A percentile compares a stretch with the other conserved stretches of the same genome.
Conservation (phyloP, 257 asterid species). For the Solanum appendiculatum region DNA sequence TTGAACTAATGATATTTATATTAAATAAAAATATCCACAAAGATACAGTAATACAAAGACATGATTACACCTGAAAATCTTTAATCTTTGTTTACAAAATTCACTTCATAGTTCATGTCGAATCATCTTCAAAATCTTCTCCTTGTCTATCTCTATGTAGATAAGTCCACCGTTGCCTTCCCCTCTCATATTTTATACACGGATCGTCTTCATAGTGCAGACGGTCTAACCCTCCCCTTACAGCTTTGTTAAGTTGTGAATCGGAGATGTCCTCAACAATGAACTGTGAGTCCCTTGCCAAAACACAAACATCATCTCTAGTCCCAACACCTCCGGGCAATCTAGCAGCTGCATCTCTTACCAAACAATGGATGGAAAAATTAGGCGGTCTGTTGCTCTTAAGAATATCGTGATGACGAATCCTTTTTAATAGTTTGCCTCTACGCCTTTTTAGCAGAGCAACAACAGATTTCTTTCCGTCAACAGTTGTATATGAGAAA, state of each 20-base stretch:
- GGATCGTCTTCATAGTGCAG: slow-evolving; percentile 90
- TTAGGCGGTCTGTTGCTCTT: slow-evolving; percentile 84
- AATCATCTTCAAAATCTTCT: slow-evolving; percentile 96
- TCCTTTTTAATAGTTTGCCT: slow-evolving; percentile 90
- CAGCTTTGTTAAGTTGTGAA: slow-evolving; percentile 82
- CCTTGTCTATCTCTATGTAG: slow-evolving; percentile 79
- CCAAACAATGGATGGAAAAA: slow-evolving; percentile 83
- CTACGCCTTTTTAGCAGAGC: slow-evolving; percentile 96
- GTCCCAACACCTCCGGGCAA: slow-evolving; percentile 93
- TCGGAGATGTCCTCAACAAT: slow-evolving; percentile 80
- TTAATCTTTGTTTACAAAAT: no score
- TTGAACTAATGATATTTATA: no score
- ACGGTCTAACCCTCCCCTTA: slow-evolving; percentile 88
- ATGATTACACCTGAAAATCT: no score
- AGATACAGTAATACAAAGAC: no score
- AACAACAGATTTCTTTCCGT: slow-evolving; percentile 79
- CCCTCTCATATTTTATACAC: slow-evolving; percentile 37
- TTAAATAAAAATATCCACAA: no score
- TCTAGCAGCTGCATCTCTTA: slow-evolving; percentile 92
- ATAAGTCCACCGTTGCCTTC: slow-evolving; percentile 81
- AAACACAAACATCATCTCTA: slow-evolving; percentile 80
- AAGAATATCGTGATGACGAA: slow-evolving; percentile 88
- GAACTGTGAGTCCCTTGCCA: slow-evolving; percentile 87
- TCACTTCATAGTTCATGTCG: slow-evolving; percentile 16
- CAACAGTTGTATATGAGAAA: slow-evolving; percentile 68